Evolutionary conservation across 2,329 filamentous ascomycete species (phyloP).

Genomic region (Cytospora leucostoma): DNA sequence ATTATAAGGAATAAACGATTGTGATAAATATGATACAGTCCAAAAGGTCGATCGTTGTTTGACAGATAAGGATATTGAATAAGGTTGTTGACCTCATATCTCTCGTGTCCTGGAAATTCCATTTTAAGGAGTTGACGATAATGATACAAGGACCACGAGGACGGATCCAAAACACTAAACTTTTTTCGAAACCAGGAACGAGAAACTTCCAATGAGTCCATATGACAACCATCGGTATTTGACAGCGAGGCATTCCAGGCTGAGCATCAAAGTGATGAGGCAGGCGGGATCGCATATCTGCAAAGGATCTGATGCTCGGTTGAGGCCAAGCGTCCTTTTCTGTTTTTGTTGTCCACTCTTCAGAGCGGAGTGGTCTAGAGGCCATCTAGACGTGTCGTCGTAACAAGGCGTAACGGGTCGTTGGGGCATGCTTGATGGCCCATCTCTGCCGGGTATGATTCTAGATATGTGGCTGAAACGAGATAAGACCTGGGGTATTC

Average conservation of each 20-base stretch:
- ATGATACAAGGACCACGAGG: constrained; percentile 22
- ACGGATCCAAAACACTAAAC: constrained; percentile 20
- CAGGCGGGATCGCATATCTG: constrained; percentile 13
- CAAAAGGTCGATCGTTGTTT: constrained; percentile 19
- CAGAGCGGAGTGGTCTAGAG: constrained; percentile 26
- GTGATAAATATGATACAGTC: constrained; percentile 19
- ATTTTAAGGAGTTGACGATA: constrained; percentile 7
- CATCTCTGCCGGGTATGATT: constrained; percentile 24
- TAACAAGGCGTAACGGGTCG: constrained; percentile 29
- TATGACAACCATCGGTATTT: constrained; percentile 1
- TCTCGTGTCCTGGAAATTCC: constrained; percentile 12
- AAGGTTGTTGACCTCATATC: constrained; percentile 19
- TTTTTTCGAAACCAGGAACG: constrained; percentile 15
- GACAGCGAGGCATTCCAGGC: constrained; percentile 14
- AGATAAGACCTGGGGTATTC: constrained; percentile 21
- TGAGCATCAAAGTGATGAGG: constrained; percentile 12
- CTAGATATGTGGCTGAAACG: constrained; percentile 23
- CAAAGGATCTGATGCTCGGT: constrained; percentile 20
- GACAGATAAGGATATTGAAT: constrained; percentile 15
- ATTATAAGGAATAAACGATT: constrained; percentile 20
- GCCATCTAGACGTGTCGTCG: constrained; percentile 29
- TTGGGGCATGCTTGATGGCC: constrained; percentile 26
- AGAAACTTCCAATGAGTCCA: background rate
- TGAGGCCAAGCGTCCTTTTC: constrained; percentile 20
- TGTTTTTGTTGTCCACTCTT: constrained; percentile 14